Conservation (phyloP, 305 asterid species). For the Solanum hybrid region DNA sequence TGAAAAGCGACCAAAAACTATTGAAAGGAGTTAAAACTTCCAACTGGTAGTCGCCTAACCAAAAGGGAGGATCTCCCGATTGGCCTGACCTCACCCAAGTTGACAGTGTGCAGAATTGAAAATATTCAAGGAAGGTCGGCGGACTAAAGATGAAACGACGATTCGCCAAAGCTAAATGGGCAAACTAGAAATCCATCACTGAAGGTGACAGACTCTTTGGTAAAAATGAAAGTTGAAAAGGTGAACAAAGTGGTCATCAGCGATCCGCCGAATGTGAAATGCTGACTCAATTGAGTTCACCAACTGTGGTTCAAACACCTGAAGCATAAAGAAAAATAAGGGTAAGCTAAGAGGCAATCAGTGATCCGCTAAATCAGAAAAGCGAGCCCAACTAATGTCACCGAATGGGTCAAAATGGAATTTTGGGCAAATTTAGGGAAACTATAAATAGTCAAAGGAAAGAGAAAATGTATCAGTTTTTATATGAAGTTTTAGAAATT, state of each 20-base stretch:
- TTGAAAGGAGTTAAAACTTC: neutral
- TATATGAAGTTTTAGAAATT: neutral
- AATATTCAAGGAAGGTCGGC: neutral
- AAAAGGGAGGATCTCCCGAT: neutral
- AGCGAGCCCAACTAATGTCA: neutral
- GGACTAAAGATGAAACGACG: neutral
- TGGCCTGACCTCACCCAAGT: neutral
- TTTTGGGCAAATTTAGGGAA: neutral
- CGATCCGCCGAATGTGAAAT: neutral
- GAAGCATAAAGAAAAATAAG: neutral
- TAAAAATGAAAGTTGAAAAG: neutral
- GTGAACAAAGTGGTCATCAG: neutral
- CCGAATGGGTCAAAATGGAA: neutral
- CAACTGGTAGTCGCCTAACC: neutral
- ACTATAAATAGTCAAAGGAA: neutral
- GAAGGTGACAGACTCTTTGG: neutral
- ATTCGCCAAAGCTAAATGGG: neutral
- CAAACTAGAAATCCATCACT: neutral
- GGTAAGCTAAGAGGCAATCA: neutral
- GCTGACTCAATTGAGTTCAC: neutral
- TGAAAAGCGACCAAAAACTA: neutral
- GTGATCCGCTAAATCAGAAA: neutral
- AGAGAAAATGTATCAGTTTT: neutral
- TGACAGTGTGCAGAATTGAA: neutral
- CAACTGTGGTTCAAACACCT: neutral